Evolutionary conservation across 495 filamentous ascomycete species (phyloP), one percentile per base, ranked within the genome.

Genomic region (Xylona heveae): DNA sequence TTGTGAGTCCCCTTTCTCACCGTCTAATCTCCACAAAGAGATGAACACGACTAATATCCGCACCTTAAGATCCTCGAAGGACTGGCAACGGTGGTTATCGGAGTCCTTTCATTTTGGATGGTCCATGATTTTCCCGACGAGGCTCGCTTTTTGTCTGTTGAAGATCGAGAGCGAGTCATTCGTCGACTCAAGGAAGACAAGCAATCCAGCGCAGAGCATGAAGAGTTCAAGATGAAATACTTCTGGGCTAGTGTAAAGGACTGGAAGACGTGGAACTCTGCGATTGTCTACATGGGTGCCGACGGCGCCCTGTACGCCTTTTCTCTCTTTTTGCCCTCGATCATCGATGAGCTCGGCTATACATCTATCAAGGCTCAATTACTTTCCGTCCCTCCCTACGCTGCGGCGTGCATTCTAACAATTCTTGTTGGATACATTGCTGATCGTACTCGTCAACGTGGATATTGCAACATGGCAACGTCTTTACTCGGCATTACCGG

Each of bases 101-200:
- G 77, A 4, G 23, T 82, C 3, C 51, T 58, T 1, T 81, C 72
- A 7, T 84, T 80, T 51, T 88, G 76, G 74, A 64, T 81, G 53
- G 81, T 95, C 2, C 67, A 78, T 40, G 81, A 95, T 44, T 94
- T 91, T 46, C 85, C 85, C 0, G 78, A 82, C 42, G 59, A 74
- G 26, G 84, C 84, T 5, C 63, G 38, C 6, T 95, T 93, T 44
- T 59, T 95, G 13, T 71, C 66, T 2, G 61, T 66, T 0, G 55
- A 57, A 1, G 85, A 95, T 41, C 68, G 78, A 18, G 59, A 58
- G 9, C 68, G 83, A 5, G 82, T 92, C 0, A 48, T 82, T 18
- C 64, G 69, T 9, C 62, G 85, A 1, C 58, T 95, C 30, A 71
- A 66, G 19, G 45, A 57, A 10, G 85, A 95, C 46, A 54, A 78